Base-by-base conservation (phyloP, 306 rosid species). In the Crotalaria pallida region DNA sequence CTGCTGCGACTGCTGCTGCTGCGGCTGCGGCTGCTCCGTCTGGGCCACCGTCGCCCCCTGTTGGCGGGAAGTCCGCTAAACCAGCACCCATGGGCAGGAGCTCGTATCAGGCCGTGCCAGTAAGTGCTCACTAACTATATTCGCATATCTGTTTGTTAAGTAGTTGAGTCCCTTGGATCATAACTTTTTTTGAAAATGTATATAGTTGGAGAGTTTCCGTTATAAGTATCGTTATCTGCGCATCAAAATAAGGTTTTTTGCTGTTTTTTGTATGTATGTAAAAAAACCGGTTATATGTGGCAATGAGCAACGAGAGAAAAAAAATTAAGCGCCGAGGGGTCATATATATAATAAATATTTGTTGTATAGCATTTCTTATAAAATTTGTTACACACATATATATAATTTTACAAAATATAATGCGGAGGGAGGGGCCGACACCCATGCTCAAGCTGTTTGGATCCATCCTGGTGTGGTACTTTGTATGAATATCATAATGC, bases 31-130 rank as follows among this genome's bases (percentile, higher is more conserved):
- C 92, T 34, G 84, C 84, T 3, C 72, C 55, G 24, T 71, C 74
- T 57, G 97, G 90, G 72, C 88, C 85, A 63, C 81, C 87, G 55
- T 77, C 87, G 57, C 87, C 98, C 43, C 97, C 98, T 9, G 45
- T 79, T n/a, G 84, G 84, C n/a, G 84, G 84, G 26, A 90, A 81
- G 82, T 52, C 83, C 19, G 13, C 79, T 26, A 93, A 85, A 67
- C 76, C 87, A 2, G 33, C 84, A 24, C 66, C 79, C 61, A 12
- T 70, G 24, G 74, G 75, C 34, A 77, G 84, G 52, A 84, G 12
- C 79, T 59, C 92, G 44, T 55, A 80, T 77, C 96, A 84, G 9
- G 59, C 86, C 0, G 65, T 87, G 40, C 87, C 89, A 58, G 98
- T 92, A 71, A 82, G 86, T 69, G 43, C 64, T 61, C 17, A 3